Conservation (phyloP, 2,329 filamentous ascomycete species). For the Fusarium decemcellulare region DNA sequence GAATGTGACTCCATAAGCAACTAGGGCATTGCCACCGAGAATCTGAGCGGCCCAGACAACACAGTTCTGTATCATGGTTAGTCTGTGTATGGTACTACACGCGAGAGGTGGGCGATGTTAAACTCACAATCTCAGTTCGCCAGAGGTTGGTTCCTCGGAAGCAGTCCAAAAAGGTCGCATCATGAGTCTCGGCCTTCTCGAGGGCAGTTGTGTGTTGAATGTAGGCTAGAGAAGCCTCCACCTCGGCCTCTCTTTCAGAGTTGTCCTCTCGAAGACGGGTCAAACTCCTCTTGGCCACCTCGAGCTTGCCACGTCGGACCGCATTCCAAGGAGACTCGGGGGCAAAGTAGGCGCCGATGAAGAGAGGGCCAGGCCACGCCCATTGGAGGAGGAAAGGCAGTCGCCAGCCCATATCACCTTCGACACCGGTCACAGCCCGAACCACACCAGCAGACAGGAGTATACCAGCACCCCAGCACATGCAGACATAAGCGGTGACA, state of each 20-base stretch:
- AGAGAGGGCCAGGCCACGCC: constrained; percentile 49
- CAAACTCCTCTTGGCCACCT: constrained; percentile 44
- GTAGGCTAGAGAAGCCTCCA: constrained; percentile 33
- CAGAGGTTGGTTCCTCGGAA: constrained; percentile 60
- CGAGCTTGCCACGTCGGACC: constrained; percentile 47
- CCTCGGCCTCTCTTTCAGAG: constrained; percentile 43
- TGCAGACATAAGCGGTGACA: constrained; percentile 58
- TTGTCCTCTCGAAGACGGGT: constrained; percentile 42
- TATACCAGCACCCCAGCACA: constrained; percentile 61
- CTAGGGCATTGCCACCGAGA: constrained; percentile 53
- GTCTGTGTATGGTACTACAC: background rate
- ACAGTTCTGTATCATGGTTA: constrained; percentile 45
- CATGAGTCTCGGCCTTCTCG: constrained; percentile 55
- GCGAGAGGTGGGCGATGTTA: too few species aligned
- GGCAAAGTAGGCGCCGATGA: constrained; percentile 46
- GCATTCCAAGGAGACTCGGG: constrained; percentile 51
- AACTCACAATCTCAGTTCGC: constrained; percentile 54
- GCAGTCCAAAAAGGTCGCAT: constrained; percentile 57
- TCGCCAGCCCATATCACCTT: constrained; percentile 54
- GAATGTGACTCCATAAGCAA: constrained; percentile 56
- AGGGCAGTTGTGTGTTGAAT: constrained; percentile 41
- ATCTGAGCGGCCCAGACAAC: constrained; percentile 57
- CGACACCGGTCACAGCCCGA: constrained; percentile 50
- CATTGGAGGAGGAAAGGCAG: constrained; percentile 56
- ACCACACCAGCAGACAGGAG: constrained; percentile 58